Conservation (phyloP, 2,329 filamentous ascomycete genomes). For the Fusarium sp. region DNA sequence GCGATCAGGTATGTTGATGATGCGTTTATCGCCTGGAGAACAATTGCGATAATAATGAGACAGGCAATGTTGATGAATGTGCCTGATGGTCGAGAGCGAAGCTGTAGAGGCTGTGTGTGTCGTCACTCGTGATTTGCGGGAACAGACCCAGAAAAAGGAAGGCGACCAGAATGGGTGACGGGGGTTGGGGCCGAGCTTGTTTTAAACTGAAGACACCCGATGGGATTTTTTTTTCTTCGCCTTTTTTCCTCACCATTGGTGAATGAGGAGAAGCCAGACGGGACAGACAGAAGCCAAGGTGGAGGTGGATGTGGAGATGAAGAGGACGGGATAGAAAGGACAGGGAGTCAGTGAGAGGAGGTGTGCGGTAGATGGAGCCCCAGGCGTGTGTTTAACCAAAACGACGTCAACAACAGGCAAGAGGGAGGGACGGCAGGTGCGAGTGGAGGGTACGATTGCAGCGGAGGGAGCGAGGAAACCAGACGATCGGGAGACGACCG, state of each 20-base stretch:
- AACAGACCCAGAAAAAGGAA: constrained; percentile 31
- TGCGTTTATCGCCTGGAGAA: constrained; percentile 19
- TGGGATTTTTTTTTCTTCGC: constrained; percentile 14
- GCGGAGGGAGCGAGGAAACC: constrained; percentile 38
- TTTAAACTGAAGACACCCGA: constrained; percentile 35
- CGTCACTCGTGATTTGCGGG: constrained; percentile 32
- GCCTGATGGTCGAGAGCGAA: neutral
- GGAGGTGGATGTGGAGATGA: constrained; percentile 36
- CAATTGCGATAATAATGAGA: constrained; percentile 14
- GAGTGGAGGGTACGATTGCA: constrained; percentile 9
- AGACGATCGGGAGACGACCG: constrained; percentile 33
- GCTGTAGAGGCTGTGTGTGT: constrained; percentile 19
- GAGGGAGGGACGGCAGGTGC: constrained; percentile 10
- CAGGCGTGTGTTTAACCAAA: constrained; percentile 23
- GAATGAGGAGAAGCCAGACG: constrained; percentile 33
- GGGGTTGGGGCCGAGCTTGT: constrained; percentile 35
- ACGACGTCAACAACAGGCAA: constrained; percentile 36
- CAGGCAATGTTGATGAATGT: constrained; percentile 1
- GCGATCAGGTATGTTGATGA: constrained; percentile 26
- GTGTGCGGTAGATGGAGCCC: neutral
- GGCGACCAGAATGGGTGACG: constrained; percentile 26
- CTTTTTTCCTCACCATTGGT: constrained; percentile 2
- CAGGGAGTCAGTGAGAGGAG: neutral
- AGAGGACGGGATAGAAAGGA: constrained; percentile 18
- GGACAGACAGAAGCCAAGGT: constrained; percentile 31